Evolutionary conservation across 768 basidiomycete genomes (phyloP).

Genomic region (Trametes cinnabarina): DNA sequence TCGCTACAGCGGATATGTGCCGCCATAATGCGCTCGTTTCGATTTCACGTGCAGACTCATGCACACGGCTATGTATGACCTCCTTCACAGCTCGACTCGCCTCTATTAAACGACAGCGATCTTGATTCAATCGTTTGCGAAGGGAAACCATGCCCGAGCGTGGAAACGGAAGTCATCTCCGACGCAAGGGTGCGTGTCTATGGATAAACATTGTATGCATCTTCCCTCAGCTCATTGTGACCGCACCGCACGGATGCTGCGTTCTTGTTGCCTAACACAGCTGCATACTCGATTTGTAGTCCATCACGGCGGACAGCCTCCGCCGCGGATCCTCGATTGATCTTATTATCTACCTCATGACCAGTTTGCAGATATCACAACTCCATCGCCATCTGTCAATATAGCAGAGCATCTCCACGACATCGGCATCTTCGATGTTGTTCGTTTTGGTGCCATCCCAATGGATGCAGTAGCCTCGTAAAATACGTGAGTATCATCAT

Average conservation of each 20-base stretch:
- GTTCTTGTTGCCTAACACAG: conserved; percentile 1
- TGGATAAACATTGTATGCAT: neutral
- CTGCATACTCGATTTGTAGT: conserved; percentile 3
- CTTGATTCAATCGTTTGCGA: neutral
- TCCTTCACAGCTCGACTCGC: neutral
- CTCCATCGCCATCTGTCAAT: conserved; percentile 19
- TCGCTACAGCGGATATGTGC: neutral
- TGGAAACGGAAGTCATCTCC: conserved; percentile 13
- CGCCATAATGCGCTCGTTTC: conserved; percentile 8
- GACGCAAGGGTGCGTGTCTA: conserved; percentile 1
- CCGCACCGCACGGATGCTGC: conserved; percentile 2
- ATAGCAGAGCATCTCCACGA: conserved; percentile 7
- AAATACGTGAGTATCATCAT: conserved; percentile 9
- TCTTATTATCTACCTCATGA: conserved; percentile 12
- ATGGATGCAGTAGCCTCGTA: neutral
- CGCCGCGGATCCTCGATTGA: conserved; percentile 19
- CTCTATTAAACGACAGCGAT: neutral
- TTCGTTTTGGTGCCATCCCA: conserved; percentile 3
- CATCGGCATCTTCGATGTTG: neutral
- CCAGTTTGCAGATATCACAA: conserved; percentile 6
- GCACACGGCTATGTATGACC: neutral
- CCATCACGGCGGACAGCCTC: conserved; percentile 18
- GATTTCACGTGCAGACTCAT: conserved; percentile 12
- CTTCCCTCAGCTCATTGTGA: neutral
- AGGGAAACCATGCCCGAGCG: neutral